These are phyloP conservation scores for Lactifluus subvellereus DNA, from an alignment of 768 basidiomycete species.

Conservation along the genomic window DNA sequence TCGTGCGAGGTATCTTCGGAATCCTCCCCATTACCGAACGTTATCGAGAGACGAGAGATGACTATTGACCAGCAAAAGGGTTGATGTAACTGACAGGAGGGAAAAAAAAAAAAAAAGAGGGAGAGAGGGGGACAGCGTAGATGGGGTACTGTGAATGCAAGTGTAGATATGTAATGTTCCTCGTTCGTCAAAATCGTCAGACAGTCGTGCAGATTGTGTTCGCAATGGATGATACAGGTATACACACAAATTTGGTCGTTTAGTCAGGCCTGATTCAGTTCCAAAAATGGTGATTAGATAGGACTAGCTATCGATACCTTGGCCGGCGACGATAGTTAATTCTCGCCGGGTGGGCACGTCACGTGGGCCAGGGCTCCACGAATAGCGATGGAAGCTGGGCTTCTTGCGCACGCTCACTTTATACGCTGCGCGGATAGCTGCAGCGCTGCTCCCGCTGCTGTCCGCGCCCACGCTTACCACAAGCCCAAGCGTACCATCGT, in stretches of 20 bases:
- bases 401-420: slow-evolving; percentile 44
- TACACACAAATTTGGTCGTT: slow-evolving; percentile 17
- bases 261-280: slow-evolving; percentile 5
- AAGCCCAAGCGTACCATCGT: slow-evolving; percentile 17
- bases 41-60: neutral
- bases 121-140: slow-evolving; percentile 4
- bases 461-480: slow-evolving; percentile 10
- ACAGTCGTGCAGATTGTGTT: slow-evolving; percentile 19
- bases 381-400: slow-evolving; percentile 44
- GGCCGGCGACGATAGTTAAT: slow-evolving; percentile 10
- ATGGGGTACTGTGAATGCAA: slow-evolving; percentile 17
- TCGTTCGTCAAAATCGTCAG: slow-evolving; percentile 22
- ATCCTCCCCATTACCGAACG: slow-evolving; percentile 6
- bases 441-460: slow-evolving; percentile 28
- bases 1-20: slow-evolving; percentile 18
- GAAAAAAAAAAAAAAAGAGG: neutral
- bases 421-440: slow-evolving; percentile 50
- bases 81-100: slow-evolving; percentile 9
- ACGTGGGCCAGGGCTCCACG: slow-evolving; percentile 38
- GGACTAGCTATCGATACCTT: slow-evolving; percentile 19
- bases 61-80: neutral
- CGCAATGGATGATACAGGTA: slow-evolving; percentile 20
- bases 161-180: slow-evolving; percentile 21
- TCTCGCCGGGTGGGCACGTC: slow-evolving; percentile 13
- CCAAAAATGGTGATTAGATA: neutral